Conservation (phyloP, 805 yeast species). For the Lipomyces mesembrius region DNA sequence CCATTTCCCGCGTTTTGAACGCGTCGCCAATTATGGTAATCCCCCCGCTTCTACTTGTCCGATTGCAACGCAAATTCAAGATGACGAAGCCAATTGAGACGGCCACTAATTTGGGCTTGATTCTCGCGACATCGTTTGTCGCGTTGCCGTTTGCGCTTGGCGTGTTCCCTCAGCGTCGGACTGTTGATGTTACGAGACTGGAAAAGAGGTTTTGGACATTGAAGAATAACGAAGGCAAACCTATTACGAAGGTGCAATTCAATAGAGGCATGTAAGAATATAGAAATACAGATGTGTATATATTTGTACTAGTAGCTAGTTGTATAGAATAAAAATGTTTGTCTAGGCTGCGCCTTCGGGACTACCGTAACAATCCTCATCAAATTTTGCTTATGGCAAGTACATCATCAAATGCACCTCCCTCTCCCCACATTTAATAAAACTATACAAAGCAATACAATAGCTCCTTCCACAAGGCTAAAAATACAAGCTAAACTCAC, state of each 20-base stretch:
- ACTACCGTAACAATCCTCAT: too few species aligned
- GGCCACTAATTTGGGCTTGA: conserved; percentile 79
- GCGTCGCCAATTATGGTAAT: conserved; percentile 98
- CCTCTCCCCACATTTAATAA: not conserved
- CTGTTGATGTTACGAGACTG: conserved; percentile 59
- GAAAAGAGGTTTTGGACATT: conserved; percentile 68
- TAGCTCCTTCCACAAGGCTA: not conserved
- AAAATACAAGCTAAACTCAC: not conserved
- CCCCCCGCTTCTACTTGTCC: conserved; percentile 85
- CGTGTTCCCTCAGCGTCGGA: conserved; percentile 88
- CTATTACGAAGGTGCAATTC: conserved; percentile 69
- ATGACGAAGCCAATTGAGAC: conserved; percentile 69
- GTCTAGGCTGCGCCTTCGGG: too few species aligned
- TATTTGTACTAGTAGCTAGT: not conserved
- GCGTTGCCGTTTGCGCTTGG: conserved; percentile 95
- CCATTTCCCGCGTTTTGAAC: conserved; percentile 89
- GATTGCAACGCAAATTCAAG: conserved; percentile 74
- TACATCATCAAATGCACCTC: too few species aligned
- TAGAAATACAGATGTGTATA: not conserved
- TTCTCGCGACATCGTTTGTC: conserved; percentile 80
- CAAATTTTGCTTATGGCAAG: too few species aligned
- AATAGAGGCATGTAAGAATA: conserved; percentile 82
- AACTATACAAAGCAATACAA: not conserved
- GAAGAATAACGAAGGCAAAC: conserved; percentile 64
- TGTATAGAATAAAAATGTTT: not conserved